These are phyloP conservation scores for Fusarium sarcochroum DNA, from an alignment of 2,329 filamentous ascomycete genomes.

Conservation along the genomic window DNA sequence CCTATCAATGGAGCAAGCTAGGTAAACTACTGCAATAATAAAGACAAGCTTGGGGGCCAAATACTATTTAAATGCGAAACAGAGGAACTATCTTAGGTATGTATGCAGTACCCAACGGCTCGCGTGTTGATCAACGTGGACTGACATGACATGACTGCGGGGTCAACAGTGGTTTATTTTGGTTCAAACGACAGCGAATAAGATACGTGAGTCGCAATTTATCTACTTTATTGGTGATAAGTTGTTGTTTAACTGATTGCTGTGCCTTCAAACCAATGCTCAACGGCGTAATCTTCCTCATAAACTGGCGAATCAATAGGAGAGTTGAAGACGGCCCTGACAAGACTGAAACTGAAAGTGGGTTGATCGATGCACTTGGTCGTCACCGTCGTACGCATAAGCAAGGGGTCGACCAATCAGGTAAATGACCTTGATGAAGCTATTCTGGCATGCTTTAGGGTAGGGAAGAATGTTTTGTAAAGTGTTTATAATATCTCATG, in stretches of 20 bases:
- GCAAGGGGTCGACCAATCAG: conserved; percentile 18
- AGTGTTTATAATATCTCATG: no score
- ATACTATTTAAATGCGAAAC: no score
- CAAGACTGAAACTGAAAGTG: conserved; percentile 24
- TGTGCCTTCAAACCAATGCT: not conserved
- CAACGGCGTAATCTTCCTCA: not conserved
- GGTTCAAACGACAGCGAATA: conserved; percentile 20
- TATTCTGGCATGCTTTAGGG: no score
- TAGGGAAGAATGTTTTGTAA: no score
- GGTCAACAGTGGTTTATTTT: conserved; percentile 1
- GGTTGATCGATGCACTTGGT: conserved; percentile 6
- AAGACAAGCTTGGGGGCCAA: no score
- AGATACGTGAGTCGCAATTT: not conserved
- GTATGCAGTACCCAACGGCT: not conserved
- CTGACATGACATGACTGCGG: conserved; percentile 34
- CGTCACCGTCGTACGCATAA: conserved; percentile 12
- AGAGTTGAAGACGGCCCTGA: not conserved
- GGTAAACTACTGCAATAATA: not conserved
- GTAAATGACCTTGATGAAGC: not conserved
- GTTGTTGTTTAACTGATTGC: not conserved
- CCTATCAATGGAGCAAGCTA: not conserved
- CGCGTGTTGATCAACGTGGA: not conserved
- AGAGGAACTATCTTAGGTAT: not conserved
- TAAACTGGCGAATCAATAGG: conserved; percentile 13
- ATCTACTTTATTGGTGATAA: conserved; percentile 13